These are phyloP conservation scores for Discostella pseudostelligera DNA, from an alignment of 108 stramenopile species.

Conservation along the genomic window DNA sequence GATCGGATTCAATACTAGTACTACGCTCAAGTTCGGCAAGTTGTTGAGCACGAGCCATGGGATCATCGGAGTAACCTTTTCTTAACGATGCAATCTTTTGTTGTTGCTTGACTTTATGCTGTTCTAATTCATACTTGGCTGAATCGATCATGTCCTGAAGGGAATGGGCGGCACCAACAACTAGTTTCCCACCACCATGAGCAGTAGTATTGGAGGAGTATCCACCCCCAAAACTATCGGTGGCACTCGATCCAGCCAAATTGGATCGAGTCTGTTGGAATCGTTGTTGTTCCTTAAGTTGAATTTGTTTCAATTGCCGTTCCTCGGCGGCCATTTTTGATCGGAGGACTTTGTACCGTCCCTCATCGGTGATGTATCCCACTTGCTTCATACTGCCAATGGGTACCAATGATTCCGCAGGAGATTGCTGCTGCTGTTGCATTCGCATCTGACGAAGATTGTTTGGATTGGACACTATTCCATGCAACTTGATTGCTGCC, in stretches of 20 bases:
- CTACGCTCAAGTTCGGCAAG: conserved; percentile 34
- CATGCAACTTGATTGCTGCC: conserved; percentile 31
- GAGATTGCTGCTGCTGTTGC: conserved; percentile 9
- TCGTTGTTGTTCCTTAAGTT: conserved; percentile 25
- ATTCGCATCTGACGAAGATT: conserved; percentile 25
- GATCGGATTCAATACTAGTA: conserved; percentile 20
- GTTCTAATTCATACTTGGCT: conserved; percentile 39
- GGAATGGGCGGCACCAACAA: conserved; percentile 47
- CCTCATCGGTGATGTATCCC: conserved; percentile 46
- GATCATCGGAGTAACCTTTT: conserved; percentile 43
- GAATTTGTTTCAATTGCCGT: conserved; percentile 15
- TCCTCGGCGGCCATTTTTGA: conserved; percentile 36
- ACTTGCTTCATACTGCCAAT: conserved; percentile 39
- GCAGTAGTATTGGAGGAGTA: conserved; percentile 7
- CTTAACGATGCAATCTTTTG: conserved; percentile 24
- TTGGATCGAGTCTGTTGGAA: conserved; percentile 38
- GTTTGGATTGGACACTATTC: conserved; percentile 6
- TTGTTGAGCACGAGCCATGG: conserved; percentile 18
- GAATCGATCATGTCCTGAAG: conserved; percentile 49
- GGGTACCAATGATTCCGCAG: conserved; percentile 31
- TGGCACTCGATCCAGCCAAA: conserved; percentile 33
- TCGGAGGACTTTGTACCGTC: conserved; percentile 22
- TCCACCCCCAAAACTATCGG: conserved; percentile 43
- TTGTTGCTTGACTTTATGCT: conserved; percentile 27
- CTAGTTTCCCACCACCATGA: background rate